Percentiles rank a stretch among this genome's conserved stretches.
These are phyloP conservation scores for Sphenostylis stenocarpa DNA, from an alignment of 306 rosid genomes.

Conservation along the genomic window DNA sequence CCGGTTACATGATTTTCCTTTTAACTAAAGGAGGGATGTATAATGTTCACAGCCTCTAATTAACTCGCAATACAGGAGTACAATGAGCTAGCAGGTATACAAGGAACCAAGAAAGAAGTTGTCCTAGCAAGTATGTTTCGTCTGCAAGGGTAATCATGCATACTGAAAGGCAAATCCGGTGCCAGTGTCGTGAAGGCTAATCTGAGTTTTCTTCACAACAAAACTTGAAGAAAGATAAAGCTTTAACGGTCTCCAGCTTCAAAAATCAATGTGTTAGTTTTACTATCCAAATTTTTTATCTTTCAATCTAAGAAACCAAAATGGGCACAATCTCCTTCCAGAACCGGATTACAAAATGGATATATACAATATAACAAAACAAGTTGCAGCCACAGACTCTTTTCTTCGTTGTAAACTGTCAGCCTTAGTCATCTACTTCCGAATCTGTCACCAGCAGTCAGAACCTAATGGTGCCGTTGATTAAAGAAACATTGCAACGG, in stretches of 20 bases:
- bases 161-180: constrained; percentile 9
- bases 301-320: constrained; percentile 13
- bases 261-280: not conserved
- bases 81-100: not conserved
- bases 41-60: constrained; percentile 31
- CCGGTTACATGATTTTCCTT: not conserved
- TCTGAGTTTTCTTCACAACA: constrained; percentile 32
- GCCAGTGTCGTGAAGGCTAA: constrained; percentile 7
- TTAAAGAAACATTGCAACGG: constrained; percentile 15
- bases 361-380: constrained; percentile 21
- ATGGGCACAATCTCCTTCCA: constrained; percentile 21
- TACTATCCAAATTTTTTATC: constrained; percentile 11
- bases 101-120: constrained; percentile 24
- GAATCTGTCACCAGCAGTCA: constrained; percentile 37
- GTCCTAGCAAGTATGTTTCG: not conserved
- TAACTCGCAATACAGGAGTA: constrained; percentile 1
- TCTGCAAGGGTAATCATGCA: constrained; percentile 21
- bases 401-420: constrained; percentile 28
- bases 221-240: constrained; percentile 21
- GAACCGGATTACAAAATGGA: constrained; percentile 26
- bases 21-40: constrained; percentile 11
- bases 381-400: constrained; percentile 15
- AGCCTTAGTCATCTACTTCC: constrained; percentile 37
- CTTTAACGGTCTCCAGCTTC: not conserved
- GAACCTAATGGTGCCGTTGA: constrained; percentile 52